Conservation (phyloP, 345 rosid genomes). For the Lumnitzera racemosa region DNA sequence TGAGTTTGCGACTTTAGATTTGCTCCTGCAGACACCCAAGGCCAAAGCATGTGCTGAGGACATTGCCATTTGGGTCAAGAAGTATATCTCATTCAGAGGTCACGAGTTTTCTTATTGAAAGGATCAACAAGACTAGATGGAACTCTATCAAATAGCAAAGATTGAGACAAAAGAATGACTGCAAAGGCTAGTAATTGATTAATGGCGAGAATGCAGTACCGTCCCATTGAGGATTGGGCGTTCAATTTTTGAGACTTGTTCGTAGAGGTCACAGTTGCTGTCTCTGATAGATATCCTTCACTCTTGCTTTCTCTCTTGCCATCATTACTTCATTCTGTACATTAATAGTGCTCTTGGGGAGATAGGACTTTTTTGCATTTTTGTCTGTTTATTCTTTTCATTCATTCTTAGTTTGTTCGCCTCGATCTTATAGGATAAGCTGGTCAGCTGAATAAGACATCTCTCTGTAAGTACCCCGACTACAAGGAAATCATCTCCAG, state of each 20-base stretch:
- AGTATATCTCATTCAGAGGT: slow-evolving; percentile 73
- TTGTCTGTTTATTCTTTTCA: slow-evolving; percentile 1
- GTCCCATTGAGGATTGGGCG: background rate
- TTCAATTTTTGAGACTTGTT: background rate
- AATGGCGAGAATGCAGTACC: background rate
- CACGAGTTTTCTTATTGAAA: slow-evolving; percentile 82
- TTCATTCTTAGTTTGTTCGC: too few relatives aligned
- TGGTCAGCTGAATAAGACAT: too few relatives aligned
- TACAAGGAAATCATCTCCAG: too few relatives aligned
- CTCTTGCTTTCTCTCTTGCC: background rate
- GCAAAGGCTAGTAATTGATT: background rate
- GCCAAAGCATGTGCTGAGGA: slow-evolving; percentile 93
- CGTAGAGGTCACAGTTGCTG: slow-evolving; percentile 5
- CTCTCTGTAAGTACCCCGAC: too few relatives aligned
- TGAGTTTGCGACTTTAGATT: slow-evolving; percentile 84
- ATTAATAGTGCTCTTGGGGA: background rate
- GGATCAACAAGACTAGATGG: background rate
- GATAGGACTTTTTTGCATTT: background rate
- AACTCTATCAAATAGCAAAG: too few relatives aligned
- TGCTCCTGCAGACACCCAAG: slow-evolving; percentile 82
- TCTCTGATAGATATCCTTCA: background rate
- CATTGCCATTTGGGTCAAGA: slow-evolving; percentile 88
- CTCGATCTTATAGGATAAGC: too few relatives aligned
- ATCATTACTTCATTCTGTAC: background rate
- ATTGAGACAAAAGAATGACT: background rate